A percentile compares a stretch with the other conserved stretches of the same genome.
Evolutionary conservation across 306 rosid species (phyloP).

Genomic region (Canavalia ensiformis): DNA sequence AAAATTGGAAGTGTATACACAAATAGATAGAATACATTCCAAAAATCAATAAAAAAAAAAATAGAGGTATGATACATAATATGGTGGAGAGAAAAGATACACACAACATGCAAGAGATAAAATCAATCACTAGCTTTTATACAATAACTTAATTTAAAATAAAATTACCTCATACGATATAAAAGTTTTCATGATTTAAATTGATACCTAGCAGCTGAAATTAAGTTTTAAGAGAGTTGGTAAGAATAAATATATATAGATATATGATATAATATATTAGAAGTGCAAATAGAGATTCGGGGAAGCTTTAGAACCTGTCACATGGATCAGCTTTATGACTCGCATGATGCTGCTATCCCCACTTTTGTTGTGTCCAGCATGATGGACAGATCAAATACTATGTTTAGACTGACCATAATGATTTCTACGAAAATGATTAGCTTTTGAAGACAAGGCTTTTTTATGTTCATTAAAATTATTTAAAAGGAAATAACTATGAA

Average conservation of each 20-base stretch:
- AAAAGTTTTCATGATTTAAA: neutral
- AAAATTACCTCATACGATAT: no score
- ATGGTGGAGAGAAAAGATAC: neutral
- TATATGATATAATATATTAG: neutral
- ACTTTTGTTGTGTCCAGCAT: conserved; percentile 48
- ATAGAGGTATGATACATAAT: no score
- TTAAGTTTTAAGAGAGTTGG: neutral
- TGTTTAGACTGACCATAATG: conserved; percentile 47
- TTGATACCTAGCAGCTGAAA: neutral
- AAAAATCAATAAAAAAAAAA: no score
- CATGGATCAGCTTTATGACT: conserved; percentile 51
- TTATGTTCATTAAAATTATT: neutral
- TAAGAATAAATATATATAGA: neutral
- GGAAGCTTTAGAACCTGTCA: conserved; percentile 49
- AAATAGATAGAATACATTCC: no score
- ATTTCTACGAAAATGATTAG: conserved; percentile 54
- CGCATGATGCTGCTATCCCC: conserved; percentile 30
- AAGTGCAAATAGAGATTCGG: conserved; percentile 23
- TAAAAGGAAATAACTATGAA: neutral
- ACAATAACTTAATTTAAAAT: neutral
- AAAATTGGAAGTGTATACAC: no score
- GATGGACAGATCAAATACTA: conserved; percentile 61
- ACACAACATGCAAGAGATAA: neutral
- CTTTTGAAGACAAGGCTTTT: neutral
- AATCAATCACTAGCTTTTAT: neutral